These are phyloP conservation scores for Trichoderma atrobrunneum DNA, from an alignment of 2,329 filamentous ascomycete species.

Conservation along the genomic window DNA sequence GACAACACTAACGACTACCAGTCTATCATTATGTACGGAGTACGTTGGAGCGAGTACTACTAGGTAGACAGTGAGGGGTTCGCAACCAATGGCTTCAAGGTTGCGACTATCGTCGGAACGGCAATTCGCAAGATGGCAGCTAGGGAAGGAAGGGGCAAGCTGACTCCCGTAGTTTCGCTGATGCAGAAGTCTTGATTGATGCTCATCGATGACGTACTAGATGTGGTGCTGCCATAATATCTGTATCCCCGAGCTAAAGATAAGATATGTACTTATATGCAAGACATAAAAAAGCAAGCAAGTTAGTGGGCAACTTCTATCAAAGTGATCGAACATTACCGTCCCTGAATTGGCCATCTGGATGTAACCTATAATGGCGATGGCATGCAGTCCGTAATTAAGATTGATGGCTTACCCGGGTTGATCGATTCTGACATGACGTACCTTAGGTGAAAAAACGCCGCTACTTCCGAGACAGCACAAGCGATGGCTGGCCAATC, in stretches of 20 bases:
- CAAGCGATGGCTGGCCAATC: background rate
- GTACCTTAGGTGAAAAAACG: background rate
- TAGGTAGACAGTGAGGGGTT: background rate
- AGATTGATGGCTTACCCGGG: background rate
- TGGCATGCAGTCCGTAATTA: background rate
- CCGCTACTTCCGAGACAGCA: constrained; percentile 2
- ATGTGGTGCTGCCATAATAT: background rate
- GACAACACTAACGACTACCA: background rate
- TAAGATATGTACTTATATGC: background rate
- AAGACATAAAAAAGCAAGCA: background rate
- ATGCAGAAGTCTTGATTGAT: background rate
- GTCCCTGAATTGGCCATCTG: background rate
- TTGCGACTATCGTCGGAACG: background rate
- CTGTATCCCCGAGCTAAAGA: background rate
- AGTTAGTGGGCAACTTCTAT: background rate
- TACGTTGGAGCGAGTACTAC: background rate
- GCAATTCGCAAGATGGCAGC: background rate
- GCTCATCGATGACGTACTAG: constrained; percentile 1
- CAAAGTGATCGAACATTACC: background rate
- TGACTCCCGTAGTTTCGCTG: background rate
- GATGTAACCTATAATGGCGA: background rate
- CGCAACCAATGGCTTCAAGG: background rate
- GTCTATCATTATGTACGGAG: background rate
- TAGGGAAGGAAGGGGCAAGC: background rate
- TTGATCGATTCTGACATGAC: background rate